Conservation (phyloP, 495 filamentous ascomycete species). For the Echria macrotheca region DNA sequence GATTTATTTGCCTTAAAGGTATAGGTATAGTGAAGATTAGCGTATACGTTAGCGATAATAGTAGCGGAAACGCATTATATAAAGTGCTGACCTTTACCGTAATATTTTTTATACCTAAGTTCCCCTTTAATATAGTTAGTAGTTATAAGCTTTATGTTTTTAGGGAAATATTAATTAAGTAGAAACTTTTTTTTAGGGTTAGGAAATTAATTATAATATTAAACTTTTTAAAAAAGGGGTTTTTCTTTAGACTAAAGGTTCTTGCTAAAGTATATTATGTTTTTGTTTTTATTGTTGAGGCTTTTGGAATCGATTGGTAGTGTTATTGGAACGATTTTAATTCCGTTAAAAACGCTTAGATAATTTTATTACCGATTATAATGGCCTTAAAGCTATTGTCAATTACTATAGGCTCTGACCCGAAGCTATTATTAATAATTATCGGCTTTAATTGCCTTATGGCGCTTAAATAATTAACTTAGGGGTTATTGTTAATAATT, state of each 20-base stretch:
- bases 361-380: too few species aligned
- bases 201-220: not conserved
- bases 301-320: not conserved
- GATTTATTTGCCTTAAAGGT: not conserved
- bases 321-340: not conserved
- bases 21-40: not conserved
- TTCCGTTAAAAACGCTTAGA: too few species aligned
- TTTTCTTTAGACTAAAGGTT: not conserved
- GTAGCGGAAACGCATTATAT: not conserved
- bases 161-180: not conserved
- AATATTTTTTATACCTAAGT: not conserved
- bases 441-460: too few species aligned
- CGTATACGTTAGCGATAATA: not conserved
- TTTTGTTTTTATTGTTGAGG: not conserved
- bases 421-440: too few species aligned
- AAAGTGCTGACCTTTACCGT: not conserved
- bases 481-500: too few species aligned
- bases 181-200: not conserved
- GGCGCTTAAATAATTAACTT: too few species aligned
- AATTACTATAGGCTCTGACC: too few species aligned
- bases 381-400: too few species aligned
- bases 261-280: not conserved
- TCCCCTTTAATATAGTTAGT: not conserved
- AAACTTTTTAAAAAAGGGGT: not conserved
- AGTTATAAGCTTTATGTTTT: not conserved